Evolutionary conservation across 768 basidiomycete genomes (phyloP).

Genomic region (Auriculariales sp.): DNA sequence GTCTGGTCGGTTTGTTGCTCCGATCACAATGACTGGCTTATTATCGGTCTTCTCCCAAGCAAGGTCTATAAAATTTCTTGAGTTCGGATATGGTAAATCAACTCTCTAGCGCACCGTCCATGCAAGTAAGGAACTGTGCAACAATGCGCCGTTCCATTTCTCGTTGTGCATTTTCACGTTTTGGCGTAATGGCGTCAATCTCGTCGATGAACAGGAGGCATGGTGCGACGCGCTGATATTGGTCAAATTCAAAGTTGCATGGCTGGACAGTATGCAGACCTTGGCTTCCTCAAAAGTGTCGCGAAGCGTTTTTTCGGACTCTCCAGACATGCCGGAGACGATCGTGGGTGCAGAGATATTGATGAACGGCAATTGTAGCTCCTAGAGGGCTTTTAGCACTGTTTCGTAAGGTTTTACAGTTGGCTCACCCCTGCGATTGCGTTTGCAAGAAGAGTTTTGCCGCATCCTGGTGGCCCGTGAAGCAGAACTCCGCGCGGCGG

Average conservation of each 20-base stretch:
- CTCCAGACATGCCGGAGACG: constrained; percentile 96
- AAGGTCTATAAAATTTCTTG: constrained; percentile 45
- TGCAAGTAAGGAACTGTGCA: constrained; percentile 93
- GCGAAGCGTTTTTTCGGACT: constrained; percentile 89
- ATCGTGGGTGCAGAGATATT: constrained; percentile 89
- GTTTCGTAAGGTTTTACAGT: constrained; percentile 2
- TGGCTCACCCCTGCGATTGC: constrained; percentile 82
- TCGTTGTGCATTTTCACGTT: constrained; percentile 91
- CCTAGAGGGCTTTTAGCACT: constrained; percentile 28
- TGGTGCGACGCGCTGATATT: constrained; percentile 63
- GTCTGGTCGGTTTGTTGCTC: constrained; percentile 92
- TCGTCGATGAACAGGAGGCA: constrained; percentile 95
- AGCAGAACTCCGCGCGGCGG: constrained; percentile 85
- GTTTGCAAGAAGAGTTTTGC: constrained; percentile 87
- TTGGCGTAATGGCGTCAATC: constrained; percentile 95
- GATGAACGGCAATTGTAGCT: constrained; percentile 86
- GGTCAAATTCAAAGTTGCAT: constrained; percentile 1
- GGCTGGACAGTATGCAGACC: constrained; percentile 25
- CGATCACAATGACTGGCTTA: constrained; percentile 86
- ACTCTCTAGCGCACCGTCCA: constrained; percentile 63
- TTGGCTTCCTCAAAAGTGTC: constrained; percentile 98
- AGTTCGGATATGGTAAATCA: background rate
- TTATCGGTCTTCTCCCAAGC: constrained; percentile 92
- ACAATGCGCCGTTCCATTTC: constrained; percentile 98
- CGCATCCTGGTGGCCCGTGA: constrained; percentile 94